Evolutionary conservation across 495 filamentous ascomycete genomes (phyloP).

Genomic region (Ramalina peruviana): DNA sequence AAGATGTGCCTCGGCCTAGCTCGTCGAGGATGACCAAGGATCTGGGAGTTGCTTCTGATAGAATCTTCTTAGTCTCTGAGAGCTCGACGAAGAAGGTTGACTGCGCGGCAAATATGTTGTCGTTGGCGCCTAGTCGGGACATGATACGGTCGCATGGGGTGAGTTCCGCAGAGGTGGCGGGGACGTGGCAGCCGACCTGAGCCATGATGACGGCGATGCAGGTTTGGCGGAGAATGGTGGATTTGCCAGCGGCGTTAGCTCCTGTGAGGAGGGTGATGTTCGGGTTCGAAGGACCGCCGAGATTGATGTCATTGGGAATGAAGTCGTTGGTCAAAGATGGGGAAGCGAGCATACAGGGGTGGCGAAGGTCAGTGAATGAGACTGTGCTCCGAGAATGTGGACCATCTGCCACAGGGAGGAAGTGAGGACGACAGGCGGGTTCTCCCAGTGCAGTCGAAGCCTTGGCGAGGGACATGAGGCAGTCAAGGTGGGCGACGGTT

Average conservation of each 20-base stretch:
- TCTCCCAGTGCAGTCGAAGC: slow-evolving; percentile 70
- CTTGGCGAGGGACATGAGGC: slow-evolving; percentile 81
- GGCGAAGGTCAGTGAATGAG: slow-evolving; percentile 82
- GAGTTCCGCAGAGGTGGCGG: slow-evolving; percentile 66
- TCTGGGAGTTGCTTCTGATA: slow-evolving; percentile 85
- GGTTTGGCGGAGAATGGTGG: slow-evolving; percentile 93
- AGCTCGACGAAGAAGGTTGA: slow-evolving; percentile 98
- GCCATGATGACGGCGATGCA: slow-evolving; percentile 97
- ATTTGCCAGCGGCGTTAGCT: slow-evolving; percentile 96
- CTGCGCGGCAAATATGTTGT: slow-evolving; percentile 98
- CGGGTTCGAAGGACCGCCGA: slow-evolving; percentile 54
- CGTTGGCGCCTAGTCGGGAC: slow-evolving; percentile 94
- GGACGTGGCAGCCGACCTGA: slow-evolving; percentile 93
- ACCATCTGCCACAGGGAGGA: slow-evolving; percentile 54
- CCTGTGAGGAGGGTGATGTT: slow-evolving; percentile 91
- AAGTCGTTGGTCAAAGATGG: slow-evolving; percentile 57
- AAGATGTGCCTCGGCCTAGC: slow-evolving; percentile 83
- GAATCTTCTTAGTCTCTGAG: slow-evolving; percentile 95
- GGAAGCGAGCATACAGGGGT: slow-evolving; percentile 82
- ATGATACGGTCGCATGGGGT: slow-evolving; percentile 96
- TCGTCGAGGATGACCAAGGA: slow-evolving; percentile 97
- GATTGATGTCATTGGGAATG: slow-evolving; percentile 86
- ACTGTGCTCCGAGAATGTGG: slow-evolving; percentile 49
- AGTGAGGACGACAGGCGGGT: slow-evolving; percentile 76
- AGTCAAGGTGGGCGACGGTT: slow-evolving; percentile 85